phyloP scores from a whole-genome alignment of 805 yeast species.

The Saccharomycopsis olivae region DNA sequence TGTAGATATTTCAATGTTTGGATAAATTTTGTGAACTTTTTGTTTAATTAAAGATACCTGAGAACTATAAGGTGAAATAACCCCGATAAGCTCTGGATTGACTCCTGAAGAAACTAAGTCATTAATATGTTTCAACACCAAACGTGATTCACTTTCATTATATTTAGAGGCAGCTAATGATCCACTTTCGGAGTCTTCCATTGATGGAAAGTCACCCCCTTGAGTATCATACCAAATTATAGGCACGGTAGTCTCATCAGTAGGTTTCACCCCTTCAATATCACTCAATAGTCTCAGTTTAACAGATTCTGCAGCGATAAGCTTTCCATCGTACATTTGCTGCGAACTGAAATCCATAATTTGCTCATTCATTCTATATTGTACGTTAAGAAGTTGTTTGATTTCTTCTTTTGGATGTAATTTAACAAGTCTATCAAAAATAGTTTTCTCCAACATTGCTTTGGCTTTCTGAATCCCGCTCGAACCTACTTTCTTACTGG shows the following conservation, averaged over 20 bases:
- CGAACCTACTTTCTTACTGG: neutral
- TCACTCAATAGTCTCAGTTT: constrained; percentile 42
- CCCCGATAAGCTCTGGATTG: constrained; percentile 50
- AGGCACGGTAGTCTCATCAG: constrained; percentile 46
- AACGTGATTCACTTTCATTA: constrained; percentile 65
- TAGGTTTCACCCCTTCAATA: constrained; percentile 35
- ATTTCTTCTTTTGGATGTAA: constrained; percentile 33
- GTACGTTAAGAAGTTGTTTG: constrained; percentile 56
- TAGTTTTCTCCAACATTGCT: constrained; percentile 44
- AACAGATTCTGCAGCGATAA: constrained; percentile 55
- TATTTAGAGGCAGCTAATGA: constrained; percentile 34
- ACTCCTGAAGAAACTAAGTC: constrained; percentile 45
- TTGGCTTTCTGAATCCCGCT: constrained; percentile 23
- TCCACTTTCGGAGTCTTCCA: constrained; percentile 24
- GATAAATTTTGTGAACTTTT: constrained; percentile 29
- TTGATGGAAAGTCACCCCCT: constrained; percentile 75
- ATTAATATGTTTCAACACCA: constrained; percentile 49
- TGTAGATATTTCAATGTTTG: constrained; percentile 65
- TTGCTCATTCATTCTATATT: constrained; percentile 74
- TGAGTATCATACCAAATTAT: constrained; percentile 87
- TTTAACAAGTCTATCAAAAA: constrained; percentile 70
- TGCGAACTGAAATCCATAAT: constrained; percentile 75
- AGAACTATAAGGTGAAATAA: constrained; percentile 85
- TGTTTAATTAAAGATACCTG: constrained; percentile 60
- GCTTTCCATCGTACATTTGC: constrained; percentile 49